Evolutionary conservation across 2,329 filamentous ascomycete genomes (phyloP).

Genomic region (Hirsutella minnesotensis): DNA sequence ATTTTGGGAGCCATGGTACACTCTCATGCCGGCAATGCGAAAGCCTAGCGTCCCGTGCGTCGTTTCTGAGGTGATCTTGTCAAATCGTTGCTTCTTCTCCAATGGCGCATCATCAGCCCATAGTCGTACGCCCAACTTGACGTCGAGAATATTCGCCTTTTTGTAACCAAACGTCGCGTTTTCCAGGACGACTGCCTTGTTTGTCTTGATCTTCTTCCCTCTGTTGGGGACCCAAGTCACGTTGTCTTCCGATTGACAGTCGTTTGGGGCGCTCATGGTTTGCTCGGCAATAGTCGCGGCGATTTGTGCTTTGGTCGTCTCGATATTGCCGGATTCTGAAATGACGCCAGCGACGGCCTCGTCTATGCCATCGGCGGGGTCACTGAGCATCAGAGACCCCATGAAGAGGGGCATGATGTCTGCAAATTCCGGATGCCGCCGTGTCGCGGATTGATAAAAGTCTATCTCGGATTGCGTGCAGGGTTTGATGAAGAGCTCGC

Average conservation of each 20-base stretch:
- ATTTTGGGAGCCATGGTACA: constrained; percentile 45
- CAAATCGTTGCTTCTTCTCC: constrained; percentile 48
- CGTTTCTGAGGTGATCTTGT: constrained; percentile 45
- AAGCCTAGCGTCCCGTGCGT: constrained; percentile 51
- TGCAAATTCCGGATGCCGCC: constrained; percentile 59
- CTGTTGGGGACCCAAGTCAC: constrained; percentile 36
- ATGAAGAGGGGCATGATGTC: constrained; percentile 77
- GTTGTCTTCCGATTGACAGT: constrained; percentile 7
- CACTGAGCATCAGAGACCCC: constrained; percentile 63
- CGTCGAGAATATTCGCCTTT: constrained; percentile 80
- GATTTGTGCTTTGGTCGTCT: constrained; percentile 21
- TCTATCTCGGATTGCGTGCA: constrained; percentile 75
- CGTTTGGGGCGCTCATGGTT: constrained; percentile 11
- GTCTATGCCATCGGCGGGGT: constrained; percentile 36
- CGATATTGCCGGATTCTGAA: constrained; percentile 21
- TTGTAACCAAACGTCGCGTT: constrained; percentile 74
- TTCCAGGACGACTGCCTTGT: constrained; percentile 71
- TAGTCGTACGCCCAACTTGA: constrained; percentile 77
- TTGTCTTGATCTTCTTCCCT: constrained; percentile 56
- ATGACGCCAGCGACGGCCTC: constrained; percentile 33
- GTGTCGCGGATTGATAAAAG: constrained; percentile 69
- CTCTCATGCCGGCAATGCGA: constrained; percentile 53
- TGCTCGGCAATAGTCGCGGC: constrained; percentile 20
- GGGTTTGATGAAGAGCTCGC: constrained; percentile 86
- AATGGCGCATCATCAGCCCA: constrained; percentile 65